Evolutionary conservation across 768 basidiomycete genomes (phyloP).

Genomic region (Boletus subparvulus): DNA sequence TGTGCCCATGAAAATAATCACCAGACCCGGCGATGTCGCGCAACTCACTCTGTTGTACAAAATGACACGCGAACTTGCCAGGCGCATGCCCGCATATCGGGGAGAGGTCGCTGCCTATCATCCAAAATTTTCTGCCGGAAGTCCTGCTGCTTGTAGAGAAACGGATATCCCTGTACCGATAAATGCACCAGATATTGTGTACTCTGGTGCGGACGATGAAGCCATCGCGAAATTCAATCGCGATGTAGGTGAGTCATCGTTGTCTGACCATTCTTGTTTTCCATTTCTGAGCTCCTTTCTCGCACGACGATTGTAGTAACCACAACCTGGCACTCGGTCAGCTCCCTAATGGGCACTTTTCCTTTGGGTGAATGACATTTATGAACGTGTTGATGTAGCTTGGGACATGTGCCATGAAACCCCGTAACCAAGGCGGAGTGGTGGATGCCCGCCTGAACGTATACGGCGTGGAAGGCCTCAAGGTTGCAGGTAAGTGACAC

Average conservation of each 20-base stretch:
- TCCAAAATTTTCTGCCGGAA: conserved; percentile 31
- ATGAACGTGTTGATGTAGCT: conserved; percentile 35
- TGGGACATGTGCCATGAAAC: conserved; percentile 71
- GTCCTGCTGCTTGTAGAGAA: conserved; percentile 29
- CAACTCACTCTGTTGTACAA: conserved; percentile 46
- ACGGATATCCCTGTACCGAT: conserved; percentile 20
- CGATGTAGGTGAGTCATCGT: conserved; percentile 7
- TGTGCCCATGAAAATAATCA: neutral
- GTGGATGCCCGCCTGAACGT: conserved; percentile 62
- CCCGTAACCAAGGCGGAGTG: conserved; percentile 56
- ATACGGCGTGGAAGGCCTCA: conserved; percentile 57
- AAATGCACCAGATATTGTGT: conserved; percentile 33
- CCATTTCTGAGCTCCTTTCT: neutral
- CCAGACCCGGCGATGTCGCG: conserved; percentile 14
- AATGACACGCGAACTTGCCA: conserved; percentile 48
- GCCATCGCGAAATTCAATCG: conserved; percentile 32
- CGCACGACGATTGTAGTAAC: neutral
- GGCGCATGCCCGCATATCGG: conserved; percentile 46
- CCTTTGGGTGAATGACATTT: neutral
- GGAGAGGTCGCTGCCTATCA: conserved; percentile 19
- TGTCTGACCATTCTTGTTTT: no score
- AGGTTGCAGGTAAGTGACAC: conserved; percentile 52
- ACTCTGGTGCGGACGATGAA: conserved; percentile 35
- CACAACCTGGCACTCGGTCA: conserved; percentile 17
- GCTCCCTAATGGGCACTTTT: neutral